Evolutionary conservation across 768 basidiomycete species (phyloP).

Genomic region (Tephrocybe sp.): DNA sequence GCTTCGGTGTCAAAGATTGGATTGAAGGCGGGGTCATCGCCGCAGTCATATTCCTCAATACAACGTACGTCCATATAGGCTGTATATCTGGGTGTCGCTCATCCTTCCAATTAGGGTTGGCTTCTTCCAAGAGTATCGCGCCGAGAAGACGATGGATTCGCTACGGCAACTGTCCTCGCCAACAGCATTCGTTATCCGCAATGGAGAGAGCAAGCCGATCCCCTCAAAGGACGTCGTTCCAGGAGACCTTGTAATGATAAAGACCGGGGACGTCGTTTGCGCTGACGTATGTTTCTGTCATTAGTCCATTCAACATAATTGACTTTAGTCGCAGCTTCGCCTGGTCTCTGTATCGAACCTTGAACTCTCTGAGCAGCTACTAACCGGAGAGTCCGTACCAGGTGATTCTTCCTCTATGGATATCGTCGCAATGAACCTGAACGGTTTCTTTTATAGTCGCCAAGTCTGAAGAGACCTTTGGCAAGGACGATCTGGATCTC

Average conservation of each 20-base stretch:
- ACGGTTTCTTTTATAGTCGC: conserved; percentile 24
- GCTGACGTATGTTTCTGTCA: conserved; percentile 37
- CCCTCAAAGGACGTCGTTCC: conserved; percentile 44
- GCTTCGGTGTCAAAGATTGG: conserved; percentile 55
- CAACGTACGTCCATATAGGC: conserved; percentile 24
- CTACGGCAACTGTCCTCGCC: conserved; percentile 48
- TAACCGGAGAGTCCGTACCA: conserved; percentile 54
- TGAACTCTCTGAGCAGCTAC: conserved; percentile 49
- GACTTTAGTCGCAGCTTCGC: conserved; percentile 27
- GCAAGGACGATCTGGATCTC: conserved; percentile 30
- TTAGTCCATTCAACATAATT: neutral
- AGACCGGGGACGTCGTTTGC: conserved; percentile 40
- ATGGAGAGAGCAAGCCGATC: conserved; percentile 37
- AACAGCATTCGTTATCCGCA: conserved; percentile 43
- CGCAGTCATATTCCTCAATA: conserved; percentile 43
- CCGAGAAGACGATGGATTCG: conserved; percentile 52
- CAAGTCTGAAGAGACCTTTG: conserved; percentile 35
- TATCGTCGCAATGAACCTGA: neutral
- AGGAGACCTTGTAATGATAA: conserved; percentile 39
- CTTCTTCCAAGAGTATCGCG: conserved; percentile 47
- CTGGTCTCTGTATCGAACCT: conserved; percentile 41
- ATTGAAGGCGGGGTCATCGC: conserved; percentile 52
- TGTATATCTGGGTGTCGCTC: neutral
- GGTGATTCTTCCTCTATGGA: conserved; percentile 19
- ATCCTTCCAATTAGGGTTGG: conserved; percentile 29